Base-by-base conservation (phyloP, 169 alveolate species). In the Cryptosporidium baileyi region DNA sequence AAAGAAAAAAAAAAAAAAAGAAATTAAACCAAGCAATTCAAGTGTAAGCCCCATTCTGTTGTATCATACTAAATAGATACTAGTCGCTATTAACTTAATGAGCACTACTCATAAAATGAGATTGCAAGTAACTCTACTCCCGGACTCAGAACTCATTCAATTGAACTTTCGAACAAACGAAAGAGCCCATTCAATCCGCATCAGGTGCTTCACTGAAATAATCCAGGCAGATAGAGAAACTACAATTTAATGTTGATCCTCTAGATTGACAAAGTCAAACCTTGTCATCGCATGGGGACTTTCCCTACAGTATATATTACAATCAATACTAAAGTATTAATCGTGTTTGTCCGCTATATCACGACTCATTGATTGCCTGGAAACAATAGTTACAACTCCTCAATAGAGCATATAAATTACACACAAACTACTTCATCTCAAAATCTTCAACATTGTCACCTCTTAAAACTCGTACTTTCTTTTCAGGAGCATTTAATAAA, bases 31-130 rank as follows among this genome's bases (percentile, higher is more conserved):
- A 74, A 57, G 85, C 85, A 74, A 54, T 2, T 22, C 85, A 74
- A 74, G 85, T 74, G 67, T 74, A 74, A 74, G 85, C 85, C 85
- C 85, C 85, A 74, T 74, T 74, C 85, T 74, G 85, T 74, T 74
- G 85, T 74, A 74, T 54, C 85, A 28, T 36, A 41, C 57, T 9
- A 24, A 32, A 8, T 36, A 54, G 85, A 74, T 74, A 74, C 85
- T 45, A 74, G 85, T 51, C 85, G 67, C 57, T 52, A 74, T 74
- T 74, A 74, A 38, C 85, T 74, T 74, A 74, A 74, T 28, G 85
- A 57, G 15, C 85, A 54, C 85, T 6, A 74, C 85, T 54, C 85
- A 74, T 34, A 13, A 13, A 36, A 38, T 74, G 85, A 51, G 67
- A 74, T 40, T 74, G 85, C 24, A 38, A 74, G 85, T 52, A 19